These are phyloP conservation scores for Ophiosphaerella narmari DNA, from an alignment of 2,329 filamentous ascomycete genomes.

Conservation along the genomic window DNA sequence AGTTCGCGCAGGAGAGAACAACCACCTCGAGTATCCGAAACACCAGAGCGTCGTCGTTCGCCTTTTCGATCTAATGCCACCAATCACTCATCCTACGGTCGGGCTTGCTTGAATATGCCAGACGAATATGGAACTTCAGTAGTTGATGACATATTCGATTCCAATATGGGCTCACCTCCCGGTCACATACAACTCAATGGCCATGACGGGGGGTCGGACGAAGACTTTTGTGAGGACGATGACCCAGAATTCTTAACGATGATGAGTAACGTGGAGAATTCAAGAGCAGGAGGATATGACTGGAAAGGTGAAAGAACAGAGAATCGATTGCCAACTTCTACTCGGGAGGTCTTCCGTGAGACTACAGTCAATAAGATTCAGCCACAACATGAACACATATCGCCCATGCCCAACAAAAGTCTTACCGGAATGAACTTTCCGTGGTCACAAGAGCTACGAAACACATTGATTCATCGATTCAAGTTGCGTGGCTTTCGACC, in stretches of 20 bases:
- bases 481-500: conserved; percentile 83
- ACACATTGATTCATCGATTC: conserved; percentile 80
- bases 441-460: conserved; percentile 87
- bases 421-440: conserved; percentile 53
- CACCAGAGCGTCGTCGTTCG: conserved; percentile 24
- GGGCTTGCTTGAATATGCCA: background rate
- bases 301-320: conserved; percentile 35
- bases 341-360: conserved; percentile 39
- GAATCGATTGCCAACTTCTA: conserved; percentile 11
- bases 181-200: conserved; percentile 14
- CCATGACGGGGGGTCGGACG: conserved; percentile 21
- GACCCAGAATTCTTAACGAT: conserved; percentile 47
- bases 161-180: conserved; percentile 17
- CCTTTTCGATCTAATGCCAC: conserved; percentile 7
- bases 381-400: conserved; percentile 18
- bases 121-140: conserved; percentile 33
- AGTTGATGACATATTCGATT: conserved; percentile 28
- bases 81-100: background rate
- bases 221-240: conserved; percentile 34
- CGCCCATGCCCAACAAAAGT: conserved; percentile 38
- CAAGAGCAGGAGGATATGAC: conserved; percentile 31
- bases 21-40: conserved; percentile 27
- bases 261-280: conserved; percentile 50
- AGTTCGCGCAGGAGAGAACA: conserved; percentile 12
- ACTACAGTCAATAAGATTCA: conserved; percentile 26